These are phyloP conservation scores for Durusdinium trenchii DNA, from an alignment of 73 alveolate species.

Conservation along the genomic window DNA sequence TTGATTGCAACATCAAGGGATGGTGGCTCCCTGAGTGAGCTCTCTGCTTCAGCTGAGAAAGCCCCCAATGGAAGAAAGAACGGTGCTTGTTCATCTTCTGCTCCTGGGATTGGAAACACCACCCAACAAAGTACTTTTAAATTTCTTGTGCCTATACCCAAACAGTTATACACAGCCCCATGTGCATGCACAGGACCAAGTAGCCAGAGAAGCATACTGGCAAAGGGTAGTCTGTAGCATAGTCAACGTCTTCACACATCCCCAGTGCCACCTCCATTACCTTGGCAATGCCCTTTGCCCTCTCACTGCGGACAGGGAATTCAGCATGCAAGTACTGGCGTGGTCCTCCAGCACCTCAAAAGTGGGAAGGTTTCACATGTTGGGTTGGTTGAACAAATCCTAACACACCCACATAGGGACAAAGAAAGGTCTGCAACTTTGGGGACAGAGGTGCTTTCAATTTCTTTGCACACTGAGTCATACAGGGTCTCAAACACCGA, in stretches of 20 bases:
- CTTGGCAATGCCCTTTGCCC: not conserved
- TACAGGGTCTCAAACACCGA: slow-evolving; percentile 11
- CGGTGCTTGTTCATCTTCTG: not conserved
- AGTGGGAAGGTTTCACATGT: no score
- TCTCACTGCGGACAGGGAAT: not conserved
- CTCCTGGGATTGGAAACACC: no score
- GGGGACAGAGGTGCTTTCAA: not conserved
- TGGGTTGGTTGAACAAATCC: no score
- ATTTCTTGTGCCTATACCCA: not conserved
- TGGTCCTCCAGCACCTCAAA: not conserved
- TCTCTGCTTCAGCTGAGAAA: not conserved
- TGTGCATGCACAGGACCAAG: not conserved
- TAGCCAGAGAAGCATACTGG: not conserved
- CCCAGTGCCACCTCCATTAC: not conserved
- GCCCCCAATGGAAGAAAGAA: not conserved
- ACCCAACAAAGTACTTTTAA: no score
- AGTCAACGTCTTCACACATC: not conserved
- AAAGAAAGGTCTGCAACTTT: not conserved
- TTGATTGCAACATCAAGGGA: not conserved
- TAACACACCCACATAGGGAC: no score
- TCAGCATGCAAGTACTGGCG: not conserved
- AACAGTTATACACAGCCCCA: not conserved
- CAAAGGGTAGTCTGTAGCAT: not conserved
- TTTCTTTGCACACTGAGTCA: not conserved
- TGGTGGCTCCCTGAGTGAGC: not conserved